Base-by-base conservation (phyloP, 768 basidiomycete genomes). In the Phanerochaete sordida region DNA sequence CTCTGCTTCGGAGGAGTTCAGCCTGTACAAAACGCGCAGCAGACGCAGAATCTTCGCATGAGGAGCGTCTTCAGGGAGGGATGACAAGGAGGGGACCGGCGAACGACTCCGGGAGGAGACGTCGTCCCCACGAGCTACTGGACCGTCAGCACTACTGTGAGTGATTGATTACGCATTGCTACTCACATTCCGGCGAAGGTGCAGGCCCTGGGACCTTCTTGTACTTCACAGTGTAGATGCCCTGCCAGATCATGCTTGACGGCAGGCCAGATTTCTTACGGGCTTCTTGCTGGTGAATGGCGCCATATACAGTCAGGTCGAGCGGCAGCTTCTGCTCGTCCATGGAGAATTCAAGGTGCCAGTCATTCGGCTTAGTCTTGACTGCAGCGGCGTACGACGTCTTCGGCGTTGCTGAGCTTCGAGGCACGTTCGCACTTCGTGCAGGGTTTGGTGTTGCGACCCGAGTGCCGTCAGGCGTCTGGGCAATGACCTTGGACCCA, bases 281-380 rank as follows among this genome's bases (percentile, higher is more conserved):
- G 72, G 84, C 83, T 71, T 95, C 91, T 67, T 93, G 89, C 66
- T 94, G 92, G 70, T 98, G 95, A 48, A 97, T 90, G 0, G 95
- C 96, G 8, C 97, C 97, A 69, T 97, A 99, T 53, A 99, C 88
- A 0, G 97, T 99, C 57, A 95, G 79, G 70, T 95, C 91, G 60
- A 95, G 74, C 0, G 91, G 89, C 19, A 98, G 76, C 23, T 84
- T 74, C 48, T 92, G 87, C 61, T 94, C 95, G 68, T 93, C 93
- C 85, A 98, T 90, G 9, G 84, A 90, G 74, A 99, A 98, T 73
- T 97, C 90, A 54, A 98, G 84, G 71, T 99, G 95, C 93, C 94
- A 99, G 68, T 98, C 96, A 16, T 84, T 85, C 3, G 96, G 95
- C 69, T 93, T 94, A 0, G 93, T 79, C 75, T 94, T 97, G 59